Conservation (phyloP, 2,329 filamentous ascomycete genomes). For the Pezicula neosporulosa region DNA sequence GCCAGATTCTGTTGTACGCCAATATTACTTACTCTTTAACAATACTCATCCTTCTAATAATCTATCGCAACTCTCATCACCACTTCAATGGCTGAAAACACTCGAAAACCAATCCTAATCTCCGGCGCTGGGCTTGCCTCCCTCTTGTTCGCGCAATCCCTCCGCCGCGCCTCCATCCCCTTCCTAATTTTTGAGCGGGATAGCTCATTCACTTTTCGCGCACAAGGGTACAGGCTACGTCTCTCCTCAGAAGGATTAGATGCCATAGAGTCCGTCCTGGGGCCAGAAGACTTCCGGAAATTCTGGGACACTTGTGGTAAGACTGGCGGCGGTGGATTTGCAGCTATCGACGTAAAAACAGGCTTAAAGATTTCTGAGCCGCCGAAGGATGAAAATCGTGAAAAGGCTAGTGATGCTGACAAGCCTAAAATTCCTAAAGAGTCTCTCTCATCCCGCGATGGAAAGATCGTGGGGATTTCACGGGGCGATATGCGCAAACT, state of each 20-base stretch:
- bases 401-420: conserved; percentile 18
- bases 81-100: conserved; percentile 9
- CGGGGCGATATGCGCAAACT: conserved; percentile 59
- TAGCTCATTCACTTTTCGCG: conserved; percentile 49
- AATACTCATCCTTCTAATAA: background rate
- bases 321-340: conserved; percentile 53
- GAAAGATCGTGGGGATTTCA: conserved; percentile 58
- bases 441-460: conserved; percentile 45
- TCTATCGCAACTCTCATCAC: background rate
- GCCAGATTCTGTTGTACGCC: too few relatives aligned
- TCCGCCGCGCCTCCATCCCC: conserved; percentile 31
- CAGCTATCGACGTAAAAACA: conserved; percentile 47
- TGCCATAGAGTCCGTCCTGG: conserved; percentile 57
- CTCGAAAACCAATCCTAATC: conserved; percentile 36
- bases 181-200: conserved; percentile 40
- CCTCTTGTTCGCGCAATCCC: conserved; percentile 33
- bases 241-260: conserved; percentile 54
- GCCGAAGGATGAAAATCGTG: conserved; percentile 13
- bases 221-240: conserved; percentile 59
- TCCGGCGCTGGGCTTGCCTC: conserved; percentile 36
- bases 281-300: conserved; percentile 40
- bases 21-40: background rate
- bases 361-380: conserved; percentile 38
- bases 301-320: conserved; percentile 60
- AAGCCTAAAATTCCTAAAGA: conserved; percentile 16